phyloP scores from a whole-genome alignment of 1,139 yeast species.

The Diutina neorugosa region DNA sequence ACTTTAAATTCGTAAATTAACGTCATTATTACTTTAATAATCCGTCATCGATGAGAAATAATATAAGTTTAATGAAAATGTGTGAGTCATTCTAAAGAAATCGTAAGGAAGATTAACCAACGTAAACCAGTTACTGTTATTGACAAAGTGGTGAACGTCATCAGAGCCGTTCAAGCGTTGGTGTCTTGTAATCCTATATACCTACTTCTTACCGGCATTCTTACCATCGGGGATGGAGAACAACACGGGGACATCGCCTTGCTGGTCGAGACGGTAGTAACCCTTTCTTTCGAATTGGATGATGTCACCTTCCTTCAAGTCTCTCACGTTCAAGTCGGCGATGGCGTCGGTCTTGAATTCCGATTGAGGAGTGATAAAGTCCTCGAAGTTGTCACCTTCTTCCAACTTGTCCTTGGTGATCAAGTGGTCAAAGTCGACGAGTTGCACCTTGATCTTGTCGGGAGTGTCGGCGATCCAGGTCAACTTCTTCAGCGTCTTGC shows the following conservation, averaged over 20 bases:
- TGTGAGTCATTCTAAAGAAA: too few species aligned
- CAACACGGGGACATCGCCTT: conserved; percentile 60
- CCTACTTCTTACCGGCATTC: conserved; percentile 10
- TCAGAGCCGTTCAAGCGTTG: too few species aligned
- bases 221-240: conserved; percentile 97
- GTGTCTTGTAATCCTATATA: not conserved
- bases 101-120: too few species aligned
- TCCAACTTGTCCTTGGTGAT: conserved; percentile 93
- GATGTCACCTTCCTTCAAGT: conserved; percentile 73
- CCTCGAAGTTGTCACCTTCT: conserved; percentile 90
- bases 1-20: too few species aligned
- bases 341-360: conserved; percentile 71
- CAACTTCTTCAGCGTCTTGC: conserved; percentile 87
- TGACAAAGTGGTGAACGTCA: too few species aligned
- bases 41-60: too few species aligned
- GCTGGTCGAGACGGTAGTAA: conserved; percentile 74
- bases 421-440: conserved; percentile 89
- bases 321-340: conserved; percentile 71
- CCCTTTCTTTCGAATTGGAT: conserved; percentile 98
- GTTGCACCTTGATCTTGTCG: conserved; percentile 58
- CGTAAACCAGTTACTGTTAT: too few species aligned
- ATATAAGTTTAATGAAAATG: too few species aligned
- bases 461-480: conserved; percentile 90
- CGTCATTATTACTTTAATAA: too few species aligned
- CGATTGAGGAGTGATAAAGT: conserved; percentile 80